Percentiles rank a stretch among this genome's conserved stretches.
Evolutionary conservation across 176 grass and related monocot species (phyloP).

Genomic region (Microstegium vimineum): DNA sequence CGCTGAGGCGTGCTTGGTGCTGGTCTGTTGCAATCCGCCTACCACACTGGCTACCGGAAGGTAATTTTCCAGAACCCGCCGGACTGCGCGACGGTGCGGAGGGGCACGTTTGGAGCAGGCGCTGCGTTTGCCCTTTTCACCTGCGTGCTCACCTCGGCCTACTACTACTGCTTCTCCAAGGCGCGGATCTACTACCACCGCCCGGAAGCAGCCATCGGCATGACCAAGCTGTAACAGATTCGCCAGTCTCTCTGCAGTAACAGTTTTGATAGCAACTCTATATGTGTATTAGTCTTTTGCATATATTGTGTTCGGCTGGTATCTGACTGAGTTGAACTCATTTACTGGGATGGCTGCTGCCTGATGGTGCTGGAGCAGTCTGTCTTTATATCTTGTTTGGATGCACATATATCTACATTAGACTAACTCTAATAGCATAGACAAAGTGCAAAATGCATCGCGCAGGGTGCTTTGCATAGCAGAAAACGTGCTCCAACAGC

Average conservation of each 20-base stretch:
- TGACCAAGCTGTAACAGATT: constrained; percentile 44
- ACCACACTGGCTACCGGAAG: constrained; percentile 69
- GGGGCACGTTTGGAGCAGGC: constrained; percentile 70
- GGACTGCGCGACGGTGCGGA: constrained; percentile 55
- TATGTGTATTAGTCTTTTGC: neutral
- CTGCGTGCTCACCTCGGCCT: constrained; percentile 54
- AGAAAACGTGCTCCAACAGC: too few species aligned
- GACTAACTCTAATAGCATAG: too few species aligned
- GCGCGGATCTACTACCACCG: constrained; percentile 27
- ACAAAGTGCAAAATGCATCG: too few species aligned
- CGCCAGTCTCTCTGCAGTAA: neutral
- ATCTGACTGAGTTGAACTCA: neutral
- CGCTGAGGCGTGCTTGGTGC: constrained; percentile 76
- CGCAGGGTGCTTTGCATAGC: too few species aligned
- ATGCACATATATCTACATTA: too few species aligned
- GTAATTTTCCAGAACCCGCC: constrained; percentile 54
- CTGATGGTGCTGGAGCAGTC: neutral
- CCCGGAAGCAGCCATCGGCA: constrained; percentile 48
- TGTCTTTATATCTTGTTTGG: too few species aligned
- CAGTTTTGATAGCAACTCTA: constrained; percentile 30
- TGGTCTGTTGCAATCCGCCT: constrained; percentile 63
- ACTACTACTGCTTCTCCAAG: constrained; percentile 71
- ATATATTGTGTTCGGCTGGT: too few species aligned
- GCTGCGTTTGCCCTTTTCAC: constrained; percentile 74
- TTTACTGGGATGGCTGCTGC: neutral